These are phyloP conservation scores for Bothriochloa decipiens DNA, from an alignment of 176 grass and related monocot genomes.

Conservation along the genomic window DNA sequence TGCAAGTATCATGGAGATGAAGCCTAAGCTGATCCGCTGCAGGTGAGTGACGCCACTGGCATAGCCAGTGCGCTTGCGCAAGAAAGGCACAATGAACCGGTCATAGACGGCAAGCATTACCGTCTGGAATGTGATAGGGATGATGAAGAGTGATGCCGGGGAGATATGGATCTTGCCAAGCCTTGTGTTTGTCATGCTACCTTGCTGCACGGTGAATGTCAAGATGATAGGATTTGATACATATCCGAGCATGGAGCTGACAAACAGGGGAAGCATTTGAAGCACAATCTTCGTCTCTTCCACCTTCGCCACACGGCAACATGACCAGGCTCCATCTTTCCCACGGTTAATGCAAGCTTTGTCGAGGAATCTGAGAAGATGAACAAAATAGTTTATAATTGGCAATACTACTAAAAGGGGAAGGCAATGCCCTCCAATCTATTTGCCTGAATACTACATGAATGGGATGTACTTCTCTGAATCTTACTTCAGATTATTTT, in stretches of 20 bases:
- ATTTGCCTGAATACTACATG: not conserved
- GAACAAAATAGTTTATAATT: slow-evolving; percentile 2
- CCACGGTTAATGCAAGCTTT: slow-evolving; percentile 59
- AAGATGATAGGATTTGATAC: slow-evolving; percentile 46
- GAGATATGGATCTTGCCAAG: slow-evolving; percentile 57
- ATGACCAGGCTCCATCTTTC: slow-evolving; percentile 44
- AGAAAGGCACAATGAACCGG: slow-evolving; percentile 45
- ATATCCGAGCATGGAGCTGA: slow-evolving; percentile 60
- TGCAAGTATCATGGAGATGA: slow-evolving; percentile 35
- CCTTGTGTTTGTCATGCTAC: slow-evolving; percentile 58
- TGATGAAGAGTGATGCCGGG: slow-evolving; percentile 60
- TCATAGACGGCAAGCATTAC: slow-evolving; percentile 56
- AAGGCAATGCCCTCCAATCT: not conserved
- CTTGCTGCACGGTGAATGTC: slow-evolving; percentile 62
- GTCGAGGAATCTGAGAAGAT: slow-evolving; percentile 62
- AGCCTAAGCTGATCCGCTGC: slow-evolving; percentile 53
- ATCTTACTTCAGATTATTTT: slow-evolving; percentile 41
- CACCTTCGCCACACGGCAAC: slow-evolving; percentile 52
- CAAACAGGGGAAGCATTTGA: slow-evolving; percentile 51
- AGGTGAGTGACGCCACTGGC: slow-evolving; percentile 50
- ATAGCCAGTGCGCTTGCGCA: slow-evolving; percentile 49
- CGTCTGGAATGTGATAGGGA: slow-evolving; percentile 59
- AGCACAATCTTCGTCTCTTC: slow-evolving; percentile 70
- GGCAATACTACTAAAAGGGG: not conserved
- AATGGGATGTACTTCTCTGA: not conserved